Evolutionary conservation across 2,329 filamentous ascomycete species (phyloP), one percentile per base, ranked within the genome.

Genomic region (Colletotrichum sp.): DNA sequence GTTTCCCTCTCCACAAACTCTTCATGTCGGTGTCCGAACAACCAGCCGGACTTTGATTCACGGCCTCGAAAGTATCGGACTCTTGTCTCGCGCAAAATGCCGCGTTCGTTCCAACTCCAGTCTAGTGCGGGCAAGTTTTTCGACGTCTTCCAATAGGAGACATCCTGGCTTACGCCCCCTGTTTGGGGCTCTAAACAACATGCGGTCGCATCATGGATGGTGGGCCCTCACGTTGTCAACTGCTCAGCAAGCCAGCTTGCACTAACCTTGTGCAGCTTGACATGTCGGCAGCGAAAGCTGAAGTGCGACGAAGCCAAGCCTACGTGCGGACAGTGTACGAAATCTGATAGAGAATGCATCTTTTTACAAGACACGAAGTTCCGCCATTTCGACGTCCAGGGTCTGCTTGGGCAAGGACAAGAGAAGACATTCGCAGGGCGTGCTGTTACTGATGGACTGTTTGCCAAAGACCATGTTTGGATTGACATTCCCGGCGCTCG

Each of bases 251-350:
- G 60, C 9, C 30, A 63, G 15, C 28, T 67, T 27, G 39, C 64
- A 63, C 28, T 32, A 34, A 34, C 27, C 16, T 66, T 16, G 27
- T 15, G 30, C 25, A 82, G 0, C 60, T 15, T 30, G 25, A 71
- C 30, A 36, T 71, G 60, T 55, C 69, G 69, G 8, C 69, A 66
- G 68, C 77, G 81, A 11, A 82, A 82, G 19, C 4, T 82, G 4
- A 82, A 82, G 44, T 82, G 81, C 7, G 78, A 82, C 44, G 79
- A 82, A 32, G 55, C 19, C 1, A 80, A 78, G 5, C 81, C 81
- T 0, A 19, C 73, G 0, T 82, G 80, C 25, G 77, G 79, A 12
- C 75, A 74, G 3, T 81, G 80, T 22, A 30, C 34, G 9, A 80
- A 77, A 11, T 81, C 79, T 2, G 64, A 80, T 2, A 39, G 52